phyloP scores from a whole-genome alignment of 2,329 filamentous ascomycete genomes.

The Septoria linicola region DNA sequence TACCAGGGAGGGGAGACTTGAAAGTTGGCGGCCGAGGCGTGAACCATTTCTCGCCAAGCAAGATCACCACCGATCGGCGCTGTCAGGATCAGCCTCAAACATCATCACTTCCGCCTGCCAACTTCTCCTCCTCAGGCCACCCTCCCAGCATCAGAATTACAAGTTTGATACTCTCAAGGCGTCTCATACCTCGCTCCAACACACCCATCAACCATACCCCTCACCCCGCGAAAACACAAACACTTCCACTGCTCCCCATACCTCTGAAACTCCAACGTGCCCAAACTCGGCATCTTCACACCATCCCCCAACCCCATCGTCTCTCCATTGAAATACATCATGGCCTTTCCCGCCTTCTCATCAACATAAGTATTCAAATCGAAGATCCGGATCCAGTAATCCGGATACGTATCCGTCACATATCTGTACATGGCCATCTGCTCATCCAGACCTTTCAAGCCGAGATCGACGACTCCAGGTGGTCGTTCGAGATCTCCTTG shows the following conservation, averaged over 20 bases:
- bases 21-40: no score
- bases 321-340: slow-evolving; percentile 1
- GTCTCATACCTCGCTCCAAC: not conserved
- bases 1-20: no score
- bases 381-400: slow-evolving; percentile 6
- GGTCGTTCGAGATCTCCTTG: slow-evolving; percentile 4
- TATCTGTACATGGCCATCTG: slow-evolving; percentile 13
- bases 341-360: slow-evolving; percentile 13
- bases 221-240: slow-evolving; percentile 6
- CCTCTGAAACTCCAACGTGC: slow-evolving; percentile 13
- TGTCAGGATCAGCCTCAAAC: no score
- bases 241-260: slow-evolving; percentile 14
- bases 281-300: slow-evolving; percentile 9
- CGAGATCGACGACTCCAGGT: slow-evolving; percentile 2
- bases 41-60: no score
- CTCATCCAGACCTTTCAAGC: slow-evolving; percentile 5
- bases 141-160: no score
- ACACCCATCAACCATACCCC: slow-evolving; percentile 4
- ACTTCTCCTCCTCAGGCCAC: no score
- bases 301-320: not conserved
- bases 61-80: no score
- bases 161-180: no score
- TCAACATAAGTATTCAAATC: slow-evolving; percentile 15
- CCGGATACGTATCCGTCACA: slow-evolving; percentile 5
- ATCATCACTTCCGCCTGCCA: no score